Base-by-base conservation (phyloP, 306 rosid species). In the Arachis hypogaea region DNA sequence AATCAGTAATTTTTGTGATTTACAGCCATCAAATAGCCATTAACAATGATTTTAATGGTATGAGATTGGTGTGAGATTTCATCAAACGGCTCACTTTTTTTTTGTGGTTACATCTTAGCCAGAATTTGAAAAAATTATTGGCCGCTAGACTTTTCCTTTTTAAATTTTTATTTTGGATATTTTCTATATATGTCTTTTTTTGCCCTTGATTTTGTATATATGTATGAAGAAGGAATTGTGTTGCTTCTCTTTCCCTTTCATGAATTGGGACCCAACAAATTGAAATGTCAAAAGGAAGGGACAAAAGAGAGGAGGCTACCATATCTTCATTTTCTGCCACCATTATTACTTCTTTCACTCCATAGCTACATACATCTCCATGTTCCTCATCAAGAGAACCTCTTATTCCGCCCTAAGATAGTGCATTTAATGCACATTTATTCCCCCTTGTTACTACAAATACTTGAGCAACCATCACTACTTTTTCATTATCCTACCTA, bases 361-460 rank as follows among this genome's bases (percentile, higher is more conserved):
- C 88, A 33, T 33, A 33, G 38, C 71, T 84, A 76, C 88, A 81
- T 84, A 78, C 88, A 81, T 44, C 81, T 69, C 81, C 93, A 86
- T 84, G 89, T 90, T 90, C 89, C 55, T 7, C 79, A 73, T 7
- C 79, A 73, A 82, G 29, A 77, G 7, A 79, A 65, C 59, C 63
- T 77, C 85, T 80, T 69, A 55, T 77, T 82, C 80, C 79, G 68
- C 59, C 79, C 51, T 6, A 9, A 64, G 76, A 70, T 67, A 63
- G 57, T 59, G 89, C 88, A 86, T 88, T 88, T 73, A 90, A 81
- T 81, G 89, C 87, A 52, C 68, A 67, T 82, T 72, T 72, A 64
- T 58, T 51, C 43, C 82, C 82, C 84, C 52, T 59, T 69, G 45
- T 45, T 55, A 30, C 78, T 72, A 74, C 61, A 82, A 59, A 80